Percentiles rank a stretch among this genome's conserved stretches.
Conservation (phyloP, 192 early-diverging fungal species). For the Coemansia sp. region DNA sequence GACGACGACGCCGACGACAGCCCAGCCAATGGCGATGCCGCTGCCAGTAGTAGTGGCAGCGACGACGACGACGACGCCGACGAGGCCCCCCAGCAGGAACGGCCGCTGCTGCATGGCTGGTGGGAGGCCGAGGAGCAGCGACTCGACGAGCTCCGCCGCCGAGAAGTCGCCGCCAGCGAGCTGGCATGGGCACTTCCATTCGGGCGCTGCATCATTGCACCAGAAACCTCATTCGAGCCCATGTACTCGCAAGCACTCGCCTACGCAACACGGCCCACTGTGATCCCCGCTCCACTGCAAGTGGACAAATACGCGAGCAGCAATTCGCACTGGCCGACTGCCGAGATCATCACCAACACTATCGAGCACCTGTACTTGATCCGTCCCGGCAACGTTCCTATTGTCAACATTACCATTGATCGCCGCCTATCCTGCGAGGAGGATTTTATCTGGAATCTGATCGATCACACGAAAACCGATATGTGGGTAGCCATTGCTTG, state of each 20-base stretch:
- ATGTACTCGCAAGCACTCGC: slow-evolving; percentile 14
- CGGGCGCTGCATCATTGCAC: slow-evolving; percentile 25
- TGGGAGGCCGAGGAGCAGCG: not conserved
- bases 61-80: not conserved
- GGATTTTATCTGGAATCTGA: slow-evolving; percentile 46
- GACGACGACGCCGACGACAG: not conserved
- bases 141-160: not conserved
- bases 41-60: not conserved
- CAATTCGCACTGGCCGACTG: slow-evolving; percentile 21
- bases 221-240: slow-evolving; percentile 26
- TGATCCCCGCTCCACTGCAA: not conserved
- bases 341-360: slow-evolving; percentile 28
- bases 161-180: not conserved
- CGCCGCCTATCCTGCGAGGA: slow-evolving; percentile 24
- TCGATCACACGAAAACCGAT: slow-evolving; percentile 30
- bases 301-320: not conserved
- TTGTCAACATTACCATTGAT: slow-evolving; percentile 23
- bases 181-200: slow-evolving; percentile 20
- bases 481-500: slow-evolving; percentile 43
- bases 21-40: not conserved
- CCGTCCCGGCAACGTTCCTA: slow-evolving; percentile 21
- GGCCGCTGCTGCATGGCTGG: not conserved
- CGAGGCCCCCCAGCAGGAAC: not conserved
- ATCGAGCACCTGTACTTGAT: slow-evolving; percentile 30
- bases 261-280: not conserved